These are phyloP conservation scores for Skeletonema potamos DNA, from an alignment of 108 stramenopile species.

Conservation along the genomic window DNA sequence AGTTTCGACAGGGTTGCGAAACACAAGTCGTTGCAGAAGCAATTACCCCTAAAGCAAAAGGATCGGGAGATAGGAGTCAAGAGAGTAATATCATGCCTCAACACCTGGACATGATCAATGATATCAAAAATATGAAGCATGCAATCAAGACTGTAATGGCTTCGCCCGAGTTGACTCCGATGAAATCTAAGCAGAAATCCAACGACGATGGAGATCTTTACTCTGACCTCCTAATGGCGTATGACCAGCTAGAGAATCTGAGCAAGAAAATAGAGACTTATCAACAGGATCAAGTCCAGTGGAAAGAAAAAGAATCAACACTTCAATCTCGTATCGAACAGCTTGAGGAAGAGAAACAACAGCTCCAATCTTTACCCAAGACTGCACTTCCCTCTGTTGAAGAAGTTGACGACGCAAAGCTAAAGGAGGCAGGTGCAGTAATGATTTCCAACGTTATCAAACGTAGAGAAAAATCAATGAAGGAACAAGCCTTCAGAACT, in stretches of 20 bases:
- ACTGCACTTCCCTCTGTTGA: neutral
- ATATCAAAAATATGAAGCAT: constrained; percentile 37
- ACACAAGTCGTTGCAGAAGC: constrained; percentile 12
- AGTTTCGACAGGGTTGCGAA: neutral
- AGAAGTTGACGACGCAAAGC: constrained; percentile 15
- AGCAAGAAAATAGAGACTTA: constrained; percentile 15
- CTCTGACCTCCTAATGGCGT: constrained; percentile 28
- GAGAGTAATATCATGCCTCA: constrained; percentile 3
- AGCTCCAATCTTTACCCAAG: neutral
- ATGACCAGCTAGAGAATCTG: constrained; percentile 27
- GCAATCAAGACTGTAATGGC: constrained; percentile 17
- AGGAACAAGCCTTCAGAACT: constrained; percentile 19
- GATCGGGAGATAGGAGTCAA: neutral
- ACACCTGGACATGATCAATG: constrained; percentile 18
- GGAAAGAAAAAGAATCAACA: constrained; percentile 23
- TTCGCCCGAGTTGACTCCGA: constrained; percentile 30
- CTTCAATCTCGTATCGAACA: constrained; percentile 23
- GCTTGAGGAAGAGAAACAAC: constrained; percentile 21
- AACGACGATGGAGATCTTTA: constrained; percentile 20
- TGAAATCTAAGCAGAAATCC: constrained; percentile 2
- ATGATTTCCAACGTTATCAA: constrained; percentile 19
- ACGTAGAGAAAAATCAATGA: constrained; percentile 3
- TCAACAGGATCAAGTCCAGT: constrained; percentile 25
- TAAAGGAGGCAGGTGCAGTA: constrained; percentile 15
- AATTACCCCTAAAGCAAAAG: constrained; percentile 32